Evolutionary conservation across 2,329 filamentous ascomycete species (phyloP), one percentile per base, ranked within the genome.

Genomic region (Cadophora gregata): DNA sequence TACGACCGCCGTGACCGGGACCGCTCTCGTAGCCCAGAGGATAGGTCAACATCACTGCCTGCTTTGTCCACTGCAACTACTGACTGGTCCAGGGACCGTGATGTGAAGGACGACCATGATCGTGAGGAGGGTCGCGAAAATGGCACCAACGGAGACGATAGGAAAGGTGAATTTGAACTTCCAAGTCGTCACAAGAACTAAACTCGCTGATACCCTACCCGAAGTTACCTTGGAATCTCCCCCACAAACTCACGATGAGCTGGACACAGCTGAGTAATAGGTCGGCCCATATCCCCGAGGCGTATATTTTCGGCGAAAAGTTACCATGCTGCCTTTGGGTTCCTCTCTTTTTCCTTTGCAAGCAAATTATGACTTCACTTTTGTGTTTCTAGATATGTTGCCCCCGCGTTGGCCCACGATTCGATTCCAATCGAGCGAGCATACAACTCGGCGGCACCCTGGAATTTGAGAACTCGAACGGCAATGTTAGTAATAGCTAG

Each of bases 261-360:
- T 98, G 78, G 96, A 99, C 80, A 94, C 96, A 77, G 95, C 94
- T 76, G 96, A 98, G 82, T 90, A 83, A 75, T 70, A 76, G 71
- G 71, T 75, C 64, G 62, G 64, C 62, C 59, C 47, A 53, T 59
- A 62, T 69, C 64, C 50, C 68, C 31, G 70, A 66, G 68, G 71
- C 70, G 68, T 71, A 69, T 64, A 61, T 56, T 65, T 51, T 68
- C 66, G 51, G 51, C 58, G 47, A 67, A 72, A 77, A 74, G 67
- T 73, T 70, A 47, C 63, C 66, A 65, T 61, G 64, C 64, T 70
- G 62, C 67, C 67, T 62, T 51, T 59, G 69, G 68, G 56, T 73
- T 70, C 70, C 75, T 71, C 73, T 74, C 66, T 73, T 67, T 73
- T 69, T 73, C 70, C 59, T 72, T 71, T 69, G 45, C 69, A 71